Evolutionary conservation across 345 rosid genomes (phyloP).

Genomic region (Aquilaria sinensis): DNA sequence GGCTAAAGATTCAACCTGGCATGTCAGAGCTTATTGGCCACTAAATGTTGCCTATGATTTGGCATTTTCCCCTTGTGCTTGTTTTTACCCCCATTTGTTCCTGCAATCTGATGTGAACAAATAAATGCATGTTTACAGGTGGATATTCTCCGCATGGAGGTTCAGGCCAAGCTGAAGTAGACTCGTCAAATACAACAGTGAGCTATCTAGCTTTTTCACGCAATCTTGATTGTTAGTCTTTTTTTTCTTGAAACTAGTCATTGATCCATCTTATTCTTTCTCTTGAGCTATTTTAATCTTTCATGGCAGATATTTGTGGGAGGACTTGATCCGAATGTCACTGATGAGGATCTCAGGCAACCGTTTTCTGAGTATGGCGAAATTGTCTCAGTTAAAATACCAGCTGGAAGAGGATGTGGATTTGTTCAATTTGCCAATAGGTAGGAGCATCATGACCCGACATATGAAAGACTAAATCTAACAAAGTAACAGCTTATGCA

Average conservation of each 20-base stretch:
- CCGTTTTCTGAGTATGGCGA: constrained; percentile 68
- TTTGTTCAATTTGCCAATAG: constrained; percentile 83
- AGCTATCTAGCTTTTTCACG: constrained; percentile 19
- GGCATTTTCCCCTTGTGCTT: not conserved
- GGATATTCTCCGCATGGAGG: constrained; percentile 60
- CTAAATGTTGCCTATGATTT: not conserved
- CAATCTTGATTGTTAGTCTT: constrained; percentile 7
- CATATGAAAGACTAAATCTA: not conserved
- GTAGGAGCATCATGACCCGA: constrained; percentile 22
- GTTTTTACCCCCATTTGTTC: not conserved
- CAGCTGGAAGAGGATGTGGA: constrained; percentile 78
- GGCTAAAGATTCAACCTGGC: too few relatives aligned
- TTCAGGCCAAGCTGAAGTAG: constrained; percentile 47
- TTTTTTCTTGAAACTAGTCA: not conserved
- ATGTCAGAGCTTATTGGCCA: not conserved
- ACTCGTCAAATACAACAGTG: constrained; percentile 75
- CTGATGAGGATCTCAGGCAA: constrained; percentile 74
- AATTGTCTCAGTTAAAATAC: constrained; percentile 78
- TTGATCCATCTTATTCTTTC: not conserved
- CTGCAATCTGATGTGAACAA: too few relatives aligned
- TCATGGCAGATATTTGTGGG: constrained; percentile 78
- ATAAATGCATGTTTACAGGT: constrained; percentile 21
- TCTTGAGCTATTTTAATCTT: constrained; percentile 16
- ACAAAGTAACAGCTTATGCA: not conserved
- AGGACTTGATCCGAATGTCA: constrained; percentile 80